phyloP scores from a whole-genome alignment of 257 asterid species.

The Ocimum tenuiflorum region DNA sequence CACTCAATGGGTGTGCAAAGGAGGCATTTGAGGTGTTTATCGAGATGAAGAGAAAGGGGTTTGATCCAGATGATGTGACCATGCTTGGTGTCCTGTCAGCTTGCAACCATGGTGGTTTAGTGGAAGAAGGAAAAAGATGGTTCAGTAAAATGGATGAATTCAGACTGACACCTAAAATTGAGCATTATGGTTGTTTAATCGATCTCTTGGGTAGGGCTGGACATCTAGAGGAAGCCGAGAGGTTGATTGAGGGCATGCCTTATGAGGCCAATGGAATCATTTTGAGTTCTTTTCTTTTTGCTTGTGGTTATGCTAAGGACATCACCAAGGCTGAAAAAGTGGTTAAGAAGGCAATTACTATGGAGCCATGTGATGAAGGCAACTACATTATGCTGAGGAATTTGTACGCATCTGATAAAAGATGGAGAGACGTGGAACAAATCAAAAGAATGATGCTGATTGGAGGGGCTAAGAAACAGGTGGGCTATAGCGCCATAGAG shows the following conservation, averaged over 20 bases:
- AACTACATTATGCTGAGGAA: constrained; percentile 76
- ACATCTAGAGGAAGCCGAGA: constrained; percentile 73
- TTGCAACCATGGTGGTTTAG: constrained; percentile 89
- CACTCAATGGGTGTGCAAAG: constrained; percentile 68
- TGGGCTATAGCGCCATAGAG: constrained; percentile 72
- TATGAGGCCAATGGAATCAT: constrained; percentile 81
- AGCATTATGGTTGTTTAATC: constrained; percentile 81
- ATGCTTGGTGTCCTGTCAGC: constrained; percentile 88
- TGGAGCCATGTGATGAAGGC: constrained; percentile 83
- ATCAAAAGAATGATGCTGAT: constrained; percentile 56
- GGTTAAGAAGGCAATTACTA: constrained; percentile 44
- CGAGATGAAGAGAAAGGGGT: constrained; percentile 51
- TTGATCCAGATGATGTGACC: constrained; percentile 54
- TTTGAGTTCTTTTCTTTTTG: constrained; percentile 73
- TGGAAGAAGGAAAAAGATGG: constrained; percentile 81
- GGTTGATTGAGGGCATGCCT: constrained; percentile 68
- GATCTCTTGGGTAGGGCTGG: constrained; percentile 92
- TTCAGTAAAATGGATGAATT: constrained; percentile 53
- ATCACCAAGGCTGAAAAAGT: constrained; percentile 68
- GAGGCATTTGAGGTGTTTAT: constrained; percentile 62
- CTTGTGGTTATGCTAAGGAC: constrained; percentile 77
- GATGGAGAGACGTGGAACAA: constrained; percentile 80
- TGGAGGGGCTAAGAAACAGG: constrained; percentile 79
- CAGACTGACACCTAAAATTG: constrained; percentile 43
- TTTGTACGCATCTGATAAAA: constrained; percentile 74